Percentiles rank a stretch among this genome's conserved stretches.
Evolutionary conservation across 352 stramenopile genomes (phyloP).

Genomic region (Globisporangium polare): DNA sequence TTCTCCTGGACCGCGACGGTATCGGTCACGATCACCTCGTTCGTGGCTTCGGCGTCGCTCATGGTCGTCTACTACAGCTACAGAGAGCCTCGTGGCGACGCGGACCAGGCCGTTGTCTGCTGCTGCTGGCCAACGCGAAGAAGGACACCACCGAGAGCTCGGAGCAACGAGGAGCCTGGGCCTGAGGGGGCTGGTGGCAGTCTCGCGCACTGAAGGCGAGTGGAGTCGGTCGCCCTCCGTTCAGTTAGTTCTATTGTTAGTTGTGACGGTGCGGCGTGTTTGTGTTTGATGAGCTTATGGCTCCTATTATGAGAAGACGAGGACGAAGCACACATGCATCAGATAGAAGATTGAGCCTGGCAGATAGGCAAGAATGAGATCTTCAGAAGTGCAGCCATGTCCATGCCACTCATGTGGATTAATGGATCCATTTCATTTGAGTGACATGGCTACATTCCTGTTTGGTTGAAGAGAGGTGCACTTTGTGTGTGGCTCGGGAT

Average conservation of each 20-base stretch:
- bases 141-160: not conserved
- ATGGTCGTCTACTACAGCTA: not conserved
- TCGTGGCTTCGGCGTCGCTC: not conserved
- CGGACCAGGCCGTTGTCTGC: no score
- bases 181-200: no score
- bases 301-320: not conserved
- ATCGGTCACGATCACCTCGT: constrained; percentile 63
- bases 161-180: no score
- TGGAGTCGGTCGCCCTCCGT: not conserved
- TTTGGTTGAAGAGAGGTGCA: not conserved
- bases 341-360: no score
- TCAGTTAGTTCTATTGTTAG: not conserved
- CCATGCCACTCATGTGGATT: no score
- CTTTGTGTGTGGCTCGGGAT: no score
- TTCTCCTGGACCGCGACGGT: constrained; percentile 55
- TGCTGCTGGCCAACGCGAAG: no score
- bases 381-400: no score
- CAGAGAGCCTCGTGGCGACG: not conserved
- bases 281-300: not conserved
- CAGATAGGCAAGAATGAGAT: no score
- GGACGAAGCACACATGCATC: not conserved
- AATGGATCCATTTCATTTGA: not conserved
- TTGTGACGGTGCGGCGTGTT: not conserved
- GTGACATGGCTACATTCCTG: not conserved
- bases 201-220: not conserved